Percentiles rank a stretch among this genome's conserved stretches.
Evolutionary conservation across 176 grass and related monocot genomes (phyloP).

Genomic region (Avena insularis): DNA sequence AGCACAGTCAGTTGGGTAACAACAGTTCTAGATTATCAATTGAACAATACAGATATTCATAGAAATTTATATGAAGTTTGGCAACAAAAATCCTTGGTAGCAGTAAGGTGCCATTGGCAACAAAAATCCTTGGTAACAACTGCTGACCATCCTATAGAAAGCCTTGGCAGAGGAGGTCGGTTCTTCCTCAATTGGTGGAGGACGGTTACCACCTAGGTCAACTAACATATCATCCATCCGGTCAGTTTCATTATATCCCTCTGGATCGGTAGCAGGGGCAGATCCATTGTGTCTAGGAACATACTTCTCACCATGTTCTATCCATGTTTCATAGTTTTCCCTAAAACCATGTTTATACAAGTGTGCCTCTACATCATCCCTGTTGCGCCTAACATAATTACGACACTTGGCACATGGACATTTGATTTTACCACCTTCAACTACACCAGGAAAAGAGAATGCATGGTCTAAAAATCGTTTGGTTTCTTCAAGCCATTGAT

Average conservation of each 20-base stretch:
- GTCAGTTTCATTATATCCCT: neutral
- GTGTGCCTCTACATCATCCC: neutral
- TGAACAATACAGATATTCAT: no score
- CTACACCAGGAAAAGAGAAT: neutral
- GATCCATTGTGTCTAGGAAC: neutral
- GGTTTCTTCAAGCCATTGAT: neutral
- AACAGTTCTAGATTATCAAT: no score
- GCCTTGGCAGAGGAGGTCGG: neutral
- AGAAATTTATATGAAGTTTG: no score
- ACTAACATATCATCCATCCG: neutral
- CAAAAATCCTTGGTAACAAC: no score
- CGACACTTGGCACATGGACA: neutral
- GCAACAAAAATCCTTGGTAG: no score
- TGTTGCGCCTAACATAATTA: neutral
- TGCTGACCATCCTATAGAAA: no score
- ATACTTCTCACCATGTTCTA: neutral
- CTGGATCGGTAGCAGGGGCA: neutral
- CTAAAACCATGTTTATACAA: neutral
- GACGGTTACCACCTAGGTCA: neutral
- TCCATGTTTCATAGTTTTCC: neutral
- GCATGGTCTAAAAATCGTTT: neutral
- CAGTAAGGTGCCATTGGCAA: no score
- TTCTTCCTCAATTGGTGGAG: neutral
- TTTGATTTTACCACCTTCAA: neutral
- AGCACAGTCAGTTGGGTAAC: no score